A percentile compares a stretch with the other conserved stretches of the same genome.
These are phyloP conservation scores for Thraustotheca clavata DNA, from an alignment of 352 stramenopile species.

Conservation along the genomic window DNA sequence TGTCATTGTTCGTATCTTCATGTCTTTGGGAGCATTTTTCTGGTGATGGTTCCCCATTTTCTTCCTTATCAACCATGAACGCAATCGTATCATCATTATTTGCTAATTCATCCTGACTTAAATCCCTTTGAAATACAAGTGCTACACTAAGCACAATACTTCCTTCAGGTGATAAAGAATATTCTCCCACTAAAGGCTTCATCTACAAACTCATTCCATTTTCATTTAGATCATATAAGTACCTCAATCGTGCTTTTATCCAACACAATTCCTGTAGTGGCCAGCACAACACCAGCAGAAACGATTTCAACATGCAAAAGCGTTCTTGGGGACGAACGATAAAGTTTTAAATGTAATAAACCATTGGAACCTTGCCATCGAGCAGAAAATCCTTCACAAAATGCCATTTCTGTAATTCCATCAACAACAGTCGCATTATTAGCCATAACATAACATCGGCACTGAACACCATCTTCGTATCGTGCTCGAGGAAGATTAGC, in stretches of 20 bases:
- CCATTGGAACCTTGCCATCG: not conserved
- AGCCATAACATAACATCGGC: not conserved
- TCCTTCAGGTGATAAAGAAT: not conserved
- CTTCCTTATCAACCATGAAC: not conserved
- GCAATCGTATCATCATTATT: not conserved
- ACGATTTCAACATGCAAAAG: not conserved
- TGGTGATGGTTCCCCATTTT: slow-evolving; percentile 8
- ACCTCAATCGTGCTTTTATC: not conserved
- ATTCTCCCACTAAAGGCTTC: too few species aligned
- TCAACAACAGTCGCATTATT: not conserved
- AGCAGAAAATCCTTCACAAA: not conserved
- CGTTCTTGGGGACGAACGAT: not conserved
- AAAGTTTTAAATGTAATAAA: not conserved
- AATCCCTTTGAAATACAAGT: not conserved
- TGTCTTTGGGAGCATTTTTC: not conserved
- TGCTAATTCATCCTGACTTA: too few species aligned
- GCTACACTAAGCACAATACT: not conserved
- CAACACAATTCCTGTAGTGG: not conserved
- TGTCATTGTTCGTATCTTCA: slow-evolving; percentile 3
- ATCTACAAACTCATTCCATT: too few species aligned
- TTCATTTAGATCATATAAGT: too few species aligned
- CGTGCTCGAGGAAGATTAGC: not conserved
- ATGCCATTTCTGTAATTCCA: not conserved
- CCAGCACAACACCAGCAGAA: not conserved
- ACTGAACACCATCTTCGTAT: not conserved